Base-by-base conservation (phyloP, 2,329 filamentous ascomycete species). In the Trichophyton equinum region DNA sequence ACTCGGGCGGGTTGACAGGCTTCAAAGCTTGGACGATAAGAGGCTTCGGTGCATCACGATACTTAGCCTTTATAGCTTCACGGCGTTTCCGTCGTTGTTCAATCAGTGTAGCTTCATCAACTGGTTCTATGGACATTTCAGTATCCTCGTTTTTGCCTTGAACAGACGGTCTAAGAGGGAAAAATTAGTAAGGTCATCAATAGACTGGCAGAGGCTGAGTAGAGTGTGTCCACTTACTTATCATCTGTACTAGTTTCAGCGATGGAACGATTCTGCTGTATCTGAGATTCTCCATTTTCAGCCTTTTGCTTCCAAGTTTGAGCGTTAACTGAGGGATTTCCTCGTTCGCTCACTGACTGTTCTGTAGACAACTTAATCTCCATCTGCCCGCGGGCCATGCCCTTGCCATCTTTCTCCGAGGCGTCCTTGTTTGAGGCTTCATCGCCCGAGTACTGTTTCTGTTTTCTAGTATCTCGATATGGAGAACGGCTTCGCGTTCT, bases 1-100 rank as follows among this genome's bases (percentile, higher is more conserved):
- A 76, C 60, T 79, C 76, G 64, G 80, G 75, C 64, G 82, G 85
- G 65, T 81, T 83, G 57, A 81, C 78, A 62, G 82, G 80, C 65
- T 86, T 83, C 44, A 92, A 77, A 62, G 87, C 86, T 74, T 91
- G 85, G 64, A 92, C 83, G 63, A 88, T 81, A 68, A 92, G 79
- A 58, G 88, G 87, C 57, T 86, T 85, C 58, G 85, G 82, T 68
- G 86, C 85, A 53, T 74, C 77, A 73, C 84, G 85, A 68, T 90
- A 87, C 77, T 91, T 95, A 71, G 89, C 87, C 70, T 90, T 83
- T 65, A 95, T 87, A 65, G 89, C 89, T 75, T 94, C 89, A 65
- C 91, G 86, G 62, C 88, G 84, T 70, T 87, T 90, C 30, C 91
- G 87, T 60, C 91, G 87, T 68, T 90, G 86, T 73, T 95, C 88